Percentiles rank a stretch among this genome's conserved stretches.
Conservation (phyloP, 2,329 filamentous ascomycete genomes). For the Bipolaris sorokiniana region DNA sequence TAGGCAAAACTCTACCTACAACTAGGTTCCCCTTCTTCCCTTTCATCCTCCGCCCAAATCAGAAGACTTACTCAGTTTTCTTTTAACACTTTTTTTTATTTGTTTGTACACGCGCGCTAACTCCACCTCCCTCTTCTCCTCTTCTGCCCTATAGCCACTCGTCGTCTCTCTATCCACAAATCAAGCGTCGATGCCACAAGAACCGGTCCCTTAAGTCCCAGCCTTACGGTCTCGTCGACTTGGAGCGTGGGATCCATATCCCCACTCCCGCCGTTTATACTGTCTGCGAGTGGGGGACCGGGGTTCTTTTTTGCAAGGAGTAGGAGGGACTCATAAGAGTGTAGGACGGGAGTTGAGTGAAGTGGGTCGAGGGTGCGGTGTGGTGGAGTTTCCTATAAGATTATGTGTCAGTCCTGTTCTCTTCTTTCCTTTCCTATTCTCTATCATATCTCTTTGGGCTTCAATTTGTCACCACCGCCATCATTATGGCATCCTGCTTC, state of each 20-base stretch:
- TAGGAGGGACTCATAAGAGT: too few relatives aligned
- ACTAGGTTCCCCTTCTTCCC: constrained; percentile 16
- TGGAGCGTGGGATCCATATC: background rate
- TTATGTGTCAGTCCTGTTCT: background rate
- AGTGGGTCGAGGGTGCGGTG: background rate
- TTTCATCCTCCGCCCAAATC: background rate
- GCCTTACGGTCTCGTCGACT: background rate
- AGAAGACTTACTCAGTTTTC: background rate
- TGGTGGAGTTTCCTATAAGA: background rate
- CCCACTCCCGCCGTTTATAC: background rate
- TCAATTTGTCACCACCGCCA: background rate
- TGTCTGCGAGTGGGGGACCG: background rate
- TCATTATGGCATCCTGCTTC: background rate
- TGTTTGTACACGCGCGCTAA: constrained; percentile 10
- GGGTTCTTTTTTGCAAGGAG: background rate
- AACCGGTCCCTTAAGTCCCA: background rate
- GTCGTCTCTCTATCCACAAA: constrained; percentile 11
- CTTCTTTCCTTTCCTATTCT: background rate
- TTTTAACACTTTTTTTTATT: background rate
- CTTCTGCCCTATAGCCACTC: constrained; percentile 2
- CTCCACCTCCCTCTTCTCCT: background rate
- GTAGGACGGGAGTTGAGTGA: background rate
- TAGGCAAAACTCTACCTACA: constrained; percentile 47
- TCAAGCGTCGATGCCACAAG: background rate
- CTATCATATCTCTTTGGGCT: background rate